Conservation (phyloP, 2,329 filamentous ascomycete species). For the Cyanodermella asteris region DNA sequence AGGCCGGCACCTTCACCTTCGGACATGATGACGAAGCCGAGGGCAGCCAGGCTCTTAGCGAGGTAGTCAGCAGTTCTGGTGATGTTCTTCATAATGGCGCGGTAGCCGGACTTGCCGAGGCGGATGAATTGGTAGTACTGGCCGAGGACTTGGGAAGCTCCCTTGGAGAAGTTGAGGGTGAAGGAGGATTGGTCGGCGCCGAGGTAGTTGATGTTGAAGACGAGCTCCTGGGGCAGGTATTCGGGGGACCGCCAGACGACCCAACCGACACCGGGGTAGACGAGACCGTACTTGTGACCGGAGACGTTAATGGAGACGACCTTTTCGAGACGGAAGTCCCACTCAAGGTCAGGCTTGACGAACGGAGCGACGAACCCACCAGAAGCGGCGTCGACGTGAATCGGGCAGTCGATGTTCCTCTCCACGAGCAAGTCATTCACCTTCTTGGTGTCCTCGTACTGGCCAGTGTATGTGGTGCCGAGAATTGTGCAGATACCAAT, state of each 20-base stretch:
- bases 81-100: constrained; percentile 81
- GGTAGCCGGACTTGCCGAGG: constrained; percentile 79
- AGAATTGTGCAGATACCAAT: constrained; percentile 87
- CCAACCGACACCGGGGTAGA: constrained; percentile 91
- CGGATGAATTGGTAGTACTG: constrained; percentile 97
- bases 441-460: constrained; percentile 83
- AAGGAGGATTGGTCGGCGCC: constrained; percentile 89
- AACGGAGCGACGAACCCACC: constrained; percentile 90
- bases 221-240: constrained; percentile 69
- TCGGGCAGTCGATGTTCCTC: constrained; percentile 55
- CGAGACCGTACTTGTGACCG: constrained; percentile 63
- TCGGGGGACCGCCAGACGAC: constrained; percentile 69
- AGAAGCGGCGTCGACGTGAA: constrained; percentile 82
- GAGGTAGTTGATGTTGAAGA: constrained; percentile 99
- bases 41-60: constrained; percentile 43
- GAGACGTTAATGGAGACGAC: constrained; percentile 89
- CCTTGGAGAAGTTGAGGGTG: constrained; percentile 93
- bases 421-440: constrained; percentile 73
- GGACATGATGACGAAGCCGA: constrained; percentile 80
- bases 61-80: constrained; percentile 81
- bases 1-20: constrained; percentile 55
- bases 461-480: constrained; percentile 83
- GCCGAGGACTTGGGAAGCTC: constrained; percentile 80
- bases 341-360: constrained; percentile 58
- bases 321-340: constrained; percentile 79